Percentiles rank a stretch among this genome's conserved stretches.
phyloP scores from a whole-genome alignment of 148 eudicot genomes.

The Nepenthes gracilis region DNA sequence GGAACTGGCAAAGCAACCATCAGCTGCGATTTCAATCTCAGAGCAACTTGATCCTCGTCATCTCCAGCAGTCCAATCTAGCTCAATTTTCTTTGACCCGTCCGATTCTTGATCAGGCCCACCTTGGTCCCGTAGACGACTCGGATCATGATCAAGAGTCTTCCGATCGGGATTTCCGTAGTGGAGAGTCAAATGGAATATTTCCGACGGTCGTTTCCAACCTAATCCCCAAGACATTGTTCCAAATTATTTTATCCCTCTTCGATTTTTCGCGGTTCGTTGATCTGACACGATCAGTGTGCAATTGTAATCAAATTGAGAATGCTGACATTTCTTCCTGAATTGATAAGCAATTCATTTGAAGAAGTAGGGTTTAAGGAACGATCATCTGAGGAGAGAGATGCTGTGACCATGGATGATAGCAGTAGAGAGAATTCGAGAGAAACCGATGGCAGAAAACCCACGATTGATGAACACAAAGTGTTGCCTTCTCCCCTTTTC shows the following conservation, averaged over 20 bases:
- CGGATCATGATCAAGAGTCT: neutral
- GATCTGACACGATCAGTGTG: no score
- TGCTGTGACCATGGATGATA: no score
- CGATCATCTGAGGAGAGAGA: no score
- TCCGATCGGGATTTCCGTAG: conserved; percentile 33
- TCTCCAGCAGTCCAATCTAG: conserved; percentile 91
- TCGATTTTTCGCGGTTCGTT: no score
- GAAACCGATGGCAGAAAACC: no score
- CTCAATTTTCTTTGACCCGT: conserved; percentile 32
- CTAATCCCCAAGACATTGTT: conserved; percentile 95
- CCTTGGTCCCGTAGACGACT: neutral
- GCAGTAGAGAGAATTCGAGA: no score
- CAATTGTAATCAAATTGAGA: no score
- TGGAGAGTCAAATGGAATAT: conserved; percentile 52
- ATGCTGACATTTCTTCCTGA: neutral
- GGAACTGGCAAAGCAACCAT: conserved; percentile 88
- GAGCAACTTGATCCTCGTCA: conserved; percentile 86
- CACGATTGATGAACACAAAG: no score
- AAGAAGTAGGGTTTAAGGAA: no score
- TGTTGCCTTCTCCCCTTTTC: no score
- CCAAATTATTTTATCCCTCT: neutral
- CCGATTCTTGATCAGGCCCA: neutral
- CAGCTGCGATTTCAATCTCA: conserved; percentile 68
- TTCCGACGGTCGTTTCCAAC: conserved; percentile 85
- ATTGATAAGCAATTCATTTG: no score